These are phyloP conservation scores for Periconia digitata DNA, from an alignment of 2,329 filamentous ascomycete genomes.

Conservation along the genomic window DNA sequence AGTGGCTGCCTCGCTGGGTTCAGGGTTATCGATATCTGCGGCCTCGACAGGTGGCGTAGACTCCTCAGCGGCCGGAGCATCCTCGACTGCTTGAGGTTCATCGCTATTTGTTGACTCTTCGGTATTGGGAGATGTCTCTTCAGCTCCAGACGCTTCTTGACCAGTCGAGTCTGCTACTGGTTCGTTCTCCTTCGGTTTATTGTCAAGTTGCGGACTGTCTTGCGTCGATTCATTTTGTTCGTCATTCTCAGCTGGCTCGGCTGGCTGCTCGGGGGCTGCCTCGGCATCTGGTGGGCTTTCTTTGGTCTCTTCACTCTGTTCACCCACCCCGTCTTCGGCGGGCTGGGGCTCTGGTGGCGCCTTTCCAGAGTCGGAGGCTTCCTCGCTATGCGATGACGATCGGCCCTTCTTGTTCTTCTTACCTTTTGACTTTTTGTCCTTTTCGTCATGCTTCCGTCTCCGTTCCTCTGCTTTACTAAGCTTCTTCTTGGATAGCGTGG, in stretches of 20 bases:
- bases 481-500: conserved; percentile 22
- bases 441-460: conserved; percentile 27
- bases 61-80: background rate
- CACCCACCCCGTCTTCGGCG: background rate
- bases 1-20: background rate
- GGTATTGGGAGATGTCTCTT: background rate
- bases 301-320: background rate
- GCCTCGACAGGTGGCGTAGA: conserved; percentile 2
- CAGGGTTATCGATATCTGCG: conserved; percentile 5
- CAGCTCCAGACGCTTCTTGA: background rate
- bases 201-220: background rate
- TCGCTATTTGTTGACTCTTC: background rate
- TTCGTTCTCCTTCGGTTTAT: background rate
- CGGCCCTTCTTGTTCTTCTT: conserved; percentile 20
- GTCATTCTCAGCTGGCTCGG: conserved; percentile 3
- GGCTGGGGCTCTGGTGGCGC: conserved; percentile 14
- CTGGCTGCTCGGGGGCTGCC: conserved; percentile 6
- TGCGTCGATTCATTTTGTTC: too few species aligned
- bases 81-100: background rate
- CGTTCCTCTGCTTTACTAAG: conserved; percentile 27
- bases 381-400: conserved; percentile 12
- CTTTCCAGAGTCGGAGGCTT: conserved; percentile 13
- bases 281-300: too few species aligned
- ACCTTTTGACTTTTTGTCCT: conserved; percentile 23
- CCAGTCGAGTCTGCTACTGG: background rate